Percentiles rank a stretch among this genome's conserved stretches.
These are phyloP conservation scores for Nannochloris sp. DNA, from an alignment of 139 green algal species.

Conservation along the genomic window DNA sequence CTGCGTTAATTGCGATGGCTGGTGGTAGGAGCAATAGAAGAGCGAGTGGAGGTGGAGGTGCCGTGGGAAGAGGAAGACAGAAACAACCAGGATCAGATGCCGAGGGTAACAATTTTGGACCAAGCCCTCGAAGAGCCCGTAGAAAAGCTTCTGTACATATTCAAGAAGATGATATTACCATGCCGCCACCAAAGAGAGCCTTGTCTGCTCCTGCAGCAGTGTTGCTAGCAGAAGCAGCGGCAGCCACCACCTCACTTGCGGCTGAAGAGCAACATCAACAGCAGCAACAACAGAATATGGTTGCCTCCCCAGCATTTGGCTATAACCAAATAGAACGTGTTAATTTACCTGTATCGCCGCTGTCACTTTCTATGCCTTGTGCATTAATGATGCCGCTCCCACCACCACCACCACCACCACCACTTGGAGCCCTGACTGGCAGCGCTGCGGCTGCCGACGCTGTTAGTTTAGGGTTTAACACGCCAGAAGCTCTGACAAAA, in stretches of 20 bases:
- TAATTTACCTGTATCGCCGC: too few relatives aligned
- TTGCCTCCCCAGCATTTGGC: background rate
- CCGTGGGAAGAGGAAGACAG: background rate
- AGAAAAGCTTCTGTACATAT: too few relatives aligned
- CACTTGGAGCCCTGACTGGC: background rate
- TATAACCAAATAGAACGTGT: too few relatives aligned
- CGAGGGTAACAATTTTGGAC: too few relatives aligned
- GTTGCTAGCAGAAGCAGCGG: background rate
- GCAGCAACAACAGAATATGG: background rate
- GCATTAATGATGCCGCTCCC: too few relatives aligned
- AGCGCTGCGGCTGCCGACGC: too few relatives aligned
- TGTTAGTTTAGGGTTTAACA: too few relatives aligned
- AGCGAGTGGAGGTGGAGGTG: background rate
- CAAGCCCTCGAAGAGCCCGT: too few relatives aligned
- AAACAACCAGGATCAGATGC: background rate
- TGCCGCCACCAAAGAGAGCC: background rate
- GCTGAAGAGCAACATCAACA: background rate
- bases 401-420: too few relatives aligned
- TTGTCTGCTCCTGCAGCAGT: background rate
- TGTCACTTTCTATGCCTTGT: too few relatives aligned
- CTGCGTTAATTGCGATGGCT: background rate
- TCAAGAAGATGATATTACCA: too few relatives aligned
- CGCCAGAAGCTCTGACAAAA: background rate
- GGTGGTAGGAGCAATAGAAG: background rate
- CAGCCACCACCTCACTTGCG: background rate